Evolutionary conservation across 2,329 filamentous ascomycete species (phyloP), one percentile per base, ranked within the genome.

Genomic region (Ceratocystis alfenasii): DNA sequence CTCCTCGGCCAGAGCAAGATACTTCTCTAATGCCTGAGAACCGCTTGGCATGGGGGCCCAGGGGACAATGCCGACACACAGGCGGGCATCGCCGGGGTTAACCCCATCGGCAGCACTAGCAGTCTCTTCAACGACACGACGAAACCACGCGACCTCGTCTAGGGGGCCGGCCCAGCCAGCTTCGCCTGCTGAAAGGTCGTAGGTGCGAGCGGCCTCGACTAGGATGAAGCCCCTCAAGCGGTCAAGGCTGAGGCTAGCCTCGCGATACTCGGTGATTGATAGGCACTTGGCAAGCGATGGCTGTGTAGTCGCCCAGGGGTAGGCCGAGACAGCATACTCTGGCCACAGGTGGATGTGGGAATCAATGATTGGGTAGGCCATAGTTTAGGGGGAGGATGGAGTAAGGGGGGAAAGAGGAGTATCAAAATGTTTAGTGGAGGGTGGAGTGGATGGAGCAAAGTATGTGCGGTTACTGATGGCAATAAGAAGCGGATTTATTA

Each of bases 341-440:
- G 90, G 88, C 79, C 85, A 96, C 72, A 96, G 85, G 77, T 96
- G 92, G 76, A 96, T 87, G 79, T 96, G 93, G 48, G 90, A 87
- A 78, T 96, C 92, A 75, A 96, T 84, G 72, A 95, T 86, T 71
- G 80, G 83, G 71, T 78, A 73, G 66, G 76, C 71, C 75, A 76
- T 76, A 69, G 66, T 73, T 64, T 20, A 53, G 53, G 53, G 7
- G 53, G 22, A 30, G 28, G 22, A 30, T 10, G 10, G 22, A 57
- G 8, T 36, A 65, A 25, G 25, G 45, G 30, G 15, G 6, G 20
- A 22, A 10, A 33, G 48, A 20, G 28, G 62, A 33, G 62, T 36
- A 4, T 12, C 33, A 3, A 36, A 12, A 36, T 8, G 33, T 36
- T 36, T 4, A 36, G 33, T 36, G 33, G 33, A 36, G 33, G 33